Evolutionary conservation across 768 basidiomycete species (phyloP).

Genomic region (Cubamyces lactineus): DNA sequence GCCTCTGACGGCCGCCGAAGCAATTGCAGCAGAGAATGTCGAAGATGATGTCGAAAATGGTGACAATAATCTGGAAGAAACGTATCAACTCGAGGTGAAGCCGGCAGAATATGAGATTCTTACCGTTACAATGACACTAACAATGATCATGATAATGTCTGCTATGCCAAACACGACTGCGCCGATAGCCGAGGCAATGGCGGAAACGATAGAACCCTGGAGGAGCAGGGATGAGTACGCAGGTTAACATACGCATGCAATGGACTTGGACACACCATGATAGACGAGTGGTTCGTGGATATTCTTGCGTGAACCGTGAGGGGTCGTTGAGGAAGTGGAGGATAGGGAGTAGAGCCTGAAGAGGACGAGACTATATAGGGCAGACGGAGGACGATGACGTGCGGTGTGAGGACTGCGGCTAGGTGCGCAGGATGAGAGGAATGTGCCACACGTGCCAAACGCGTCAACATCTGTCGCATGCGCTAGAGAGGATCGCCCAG

Average conservation of each 20-base stretch:
- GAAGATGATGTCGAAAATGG: conserved; percentile 63
- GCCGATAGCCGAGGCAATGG: conserved; percentile 63
- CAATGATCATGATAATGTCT: conserved; percentile 59
- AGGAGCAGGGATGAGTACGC: background rate
- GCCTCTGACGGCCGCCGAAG: conserved; percentile 32
- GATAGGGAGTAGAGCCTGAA: background rate
- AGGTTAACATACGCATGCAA: background rate
- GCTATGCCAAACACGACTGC: conserved; percentile 65
- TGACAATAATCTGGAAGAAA: conserved; percentile 57
- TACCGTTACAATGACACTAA: conserved; percentile 60
- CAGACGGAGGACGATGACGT: conserved; percentile 10
- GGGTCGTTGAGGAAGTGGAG: conserved; percentile 12
- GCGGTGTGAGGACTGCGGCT: background rate
- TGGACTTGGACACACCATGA: conserved; percentile 13
- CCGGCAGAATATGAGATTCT: conserved; percentile 27
- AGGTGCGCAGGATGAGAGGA: background rate
- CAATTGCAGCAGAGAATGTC: conserved; percentile 51
- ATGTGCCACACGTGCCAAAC: conserved; percentile 8
- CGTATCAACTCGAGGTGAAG: background rate
- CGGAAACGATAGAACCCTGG: conserved; percentile 66
- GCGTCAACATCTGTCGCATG: background rate
- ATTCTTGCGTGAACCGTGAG: conserved; percentile 7
- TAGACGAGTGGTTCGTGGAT: conserved; percentile 6
- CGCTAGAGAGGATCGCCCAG: conserved; percentile 10
- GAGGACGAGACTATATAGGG: conserved; percentile 9